Evolutionary conservation across 805 yeast species (phyloP).

Genomic region (Candida mattraensis): DNA sequence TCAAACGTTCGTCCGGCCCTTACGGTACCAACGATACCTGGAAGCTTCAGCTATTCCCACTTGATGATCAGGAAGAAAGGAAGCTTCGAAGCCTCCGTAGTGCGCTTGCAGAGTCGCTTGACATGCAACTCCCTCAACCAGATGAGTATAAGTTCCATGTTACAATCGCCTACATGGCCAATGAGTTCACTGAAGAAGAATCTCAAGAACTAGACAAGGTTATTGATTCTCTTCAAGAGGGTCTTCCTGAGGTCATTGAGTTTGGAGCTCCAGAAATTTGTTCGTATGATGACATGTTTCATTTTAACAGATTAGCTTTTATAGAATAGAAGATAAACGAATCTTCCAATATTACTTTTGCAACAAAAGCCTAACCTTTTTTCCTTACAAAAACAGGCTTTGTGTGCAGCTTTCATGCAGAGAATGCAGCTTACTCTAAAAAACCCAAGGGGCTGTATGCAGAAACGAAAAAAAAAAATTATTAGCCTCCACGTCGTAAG

Average conservation of each 20-base stretch:
- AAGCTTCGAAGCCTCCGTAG: constrained; percentile 11
- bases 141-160: constrained; percentile 16
- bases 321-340: constrained; percentile 5
- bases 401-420: no score
- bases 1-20: constrained; percentile 9
- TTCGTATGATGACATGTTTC: constrained; percentile 21
- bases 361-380: no score
- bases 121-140: constrained; percentile 6
- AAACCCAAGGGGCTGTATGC: no score
- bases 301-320: constrained; percentile 14
- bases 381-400: no score
- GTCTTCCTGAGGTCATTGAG: constrained; percentile 8
- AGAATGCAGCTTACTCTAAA: no score
- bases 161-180: constrained; percentile 19
- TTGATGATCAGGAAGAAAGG: constrained; percentile 11
- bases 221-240: constrained; percentile 9
- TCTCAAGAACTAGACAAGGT: constrained; percentile 12
- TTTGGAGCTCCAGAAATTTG: constrained; percentile 21
- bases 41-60: constrained; percentile 18
- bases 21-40: constrained; percentile 21
- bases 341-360: no score
- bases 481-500: no score
- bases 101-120: constrained; percentile 12
- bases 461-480: no score
- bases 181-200: constrained; percentile 17